A percentile compares a stretch with the other conserved stretches of the same genome.
Conservation (phyloP, 306 rosid genomes). For the peach (Prunus persica) region Prunus_persica_NCBIv2 NC_034011.1:6256001-6256500, state of each 20-base stretch:
- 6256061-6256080: slow-evolving; percentile 34
- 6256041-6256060: slow-evolving; percentile 43
- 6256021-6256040: slow-evolving; percentile 26
- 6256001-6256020: background rate
- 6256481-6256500: slow-evolving; percentile 49
- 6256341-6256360: slow-evolving; percentile 37
- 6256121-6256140: slow-evolving; percentile 40
- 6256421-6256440: slow-evolving; percentile 50
- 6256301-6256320: slow-evolving; percentile 41
- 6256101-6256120: slow-evolving; percentile 52
- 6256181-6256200: slow-evolving; percentile 50
- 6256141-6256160: slow-evolving; percentile 33
- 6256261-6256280: slow-evolving; percentile 32
- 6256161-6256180: slow-evolving; percentile 50
- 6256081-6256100: slow-evolving; percentile 40
- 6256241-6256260: slow-evolving; percentile 50
- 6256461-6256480: slow-evolving; percentile 44
- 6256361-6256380: slow-evolving; percentile 44
- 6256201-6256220: slow-evolving; percentile 44
- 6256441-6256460: slow-evolving; percentile 44
- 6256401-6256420: slow-evolving; percentile 43
- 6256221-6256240: slow-evolving; percentile 44
- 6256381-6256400: slow-evolving; percentile 39
- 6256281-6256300: slow-evolving; percentile 36
- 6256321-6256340: slow-evolving; percentile 26